Evolutionary conservation across 192 early-diverging fungal species (phyloP), one percentile per base, ranked within the genome.

Genomic region (Pilaira anomala): DNA sequence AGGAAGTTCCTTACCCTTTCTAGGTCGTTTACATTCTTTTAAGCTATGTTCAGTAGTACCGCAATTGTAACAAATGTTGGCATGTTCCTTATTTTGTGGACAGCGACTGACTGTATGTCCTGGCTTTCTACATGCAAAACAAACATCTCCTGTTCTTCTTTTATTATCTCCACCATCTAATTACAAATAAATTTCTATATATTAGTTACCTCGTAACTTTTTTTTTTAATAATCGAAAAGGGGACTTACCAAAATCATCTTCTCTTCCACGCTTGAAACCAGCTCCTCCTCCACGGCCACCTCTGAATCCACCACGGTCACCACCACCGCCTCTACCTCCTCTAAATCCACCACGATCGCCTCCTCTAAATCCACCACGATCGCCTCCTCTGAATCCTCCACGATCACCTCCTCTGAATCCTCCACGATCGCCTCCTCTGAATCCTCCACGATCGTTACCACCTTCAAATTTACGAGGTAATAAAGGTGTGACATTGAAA

Each of bases 71-170:
- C 95, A 98, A 26, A 94, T 82, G 19, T 79, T 73, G 24, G 49
- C 72, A 33, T 72, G 58, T 36, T 73, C 71, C 26, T 74, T 73
- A 3, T 82, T 65, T 29, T 87, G 68, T 13, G 93, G 92, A 71
- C 95, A 97, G 71, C 88, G 80, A 51, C 85, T 87, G 60, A 93
- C 86, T 24, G 85, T 87, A 64, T 97, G 95, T 25, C 93, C 95
- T 25, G 71, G 76, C 61, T 90, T 71, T 21, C 95, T 83, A 68
- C 95, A 97, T 5, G 85, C 80, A 76, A 93, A 97, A 75, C 95
- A 97, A 5, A 85, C 79, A 78, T 90, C 56, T 18, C 53, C 29
- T 11, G 1, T 55, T 8, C 30, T 55, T 4, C 26, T 29, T 9
- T 3, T 55, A 9, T 55, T 55, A 11, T 55, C 30, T 4, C 1